Conservation (phyloP, 2,329 filamentous ascomycete genomes). For the Cordyceps cateniannulata region DNA sequence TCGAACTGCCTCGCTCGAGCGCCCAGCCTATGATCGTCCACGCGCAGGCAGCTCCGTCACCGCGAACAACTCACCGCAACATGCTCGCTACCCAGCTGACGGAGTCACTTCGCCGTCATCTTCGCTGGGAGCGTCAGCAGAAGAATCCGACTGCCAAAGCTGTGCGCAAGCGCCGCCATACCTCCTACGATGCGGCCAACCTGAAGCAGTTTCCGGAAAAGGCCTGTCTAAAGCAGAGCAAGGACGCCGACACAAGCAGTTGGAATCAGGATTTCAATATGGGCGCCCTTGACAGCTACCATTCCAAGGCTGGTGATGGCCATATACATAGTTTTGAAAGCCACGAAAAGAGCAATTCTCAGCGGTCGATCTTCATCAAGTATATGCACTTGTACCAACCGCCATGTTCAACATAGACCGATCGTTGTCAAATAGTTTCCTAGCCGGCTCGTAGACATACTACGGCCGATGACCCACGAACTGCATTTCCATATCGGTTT, state of each 20-base stretch:
- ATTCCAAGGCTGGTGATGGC: background rate
- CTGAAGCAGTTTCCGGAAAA: constrained; percentile 52
- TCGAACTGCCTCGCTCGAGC: too few relatives aligned
- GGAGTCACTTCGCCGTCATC: too few relatives aligned
- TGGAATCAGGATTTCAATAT: constrained; percentile 83
- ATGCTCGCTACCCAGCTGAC: too few relatives aligned
- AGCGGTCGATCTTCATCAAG: background rate
- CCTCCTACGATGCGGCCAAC: background rate
- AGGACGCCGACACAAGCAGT: constrained; percentile 61
- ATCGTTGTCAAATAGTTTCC: background rate
- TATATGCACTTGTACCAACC: background rate
- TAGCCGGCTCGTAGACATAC: too few relatives aligned
- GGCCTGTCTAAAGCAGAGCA: constrained; percentile 51
- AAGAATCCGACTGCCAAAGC: too few relatives aligned
- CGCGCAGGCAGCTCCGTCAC: too few relatives aligned
- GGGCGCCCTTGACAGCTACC: constrained; percentile 47
- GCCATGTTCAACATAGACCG: background rate
- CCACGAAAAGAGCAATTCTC: background rate
- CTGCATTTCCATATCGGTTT: too few relatives aligned
- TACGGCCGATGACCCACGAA: too few relatives aligned
- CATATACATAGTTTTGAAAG: background rate
- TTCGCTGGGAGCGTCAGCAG: too few relatives aligned
- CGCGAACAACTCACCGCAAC: too few relatives aligned
- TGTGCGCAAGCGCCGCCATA: background rate
- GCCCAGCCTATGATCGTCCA: too few relatives aligned